Base-by-base conservation (phyloP, 768 basidiomycete species). In the Clavulina sp. region DNA sequence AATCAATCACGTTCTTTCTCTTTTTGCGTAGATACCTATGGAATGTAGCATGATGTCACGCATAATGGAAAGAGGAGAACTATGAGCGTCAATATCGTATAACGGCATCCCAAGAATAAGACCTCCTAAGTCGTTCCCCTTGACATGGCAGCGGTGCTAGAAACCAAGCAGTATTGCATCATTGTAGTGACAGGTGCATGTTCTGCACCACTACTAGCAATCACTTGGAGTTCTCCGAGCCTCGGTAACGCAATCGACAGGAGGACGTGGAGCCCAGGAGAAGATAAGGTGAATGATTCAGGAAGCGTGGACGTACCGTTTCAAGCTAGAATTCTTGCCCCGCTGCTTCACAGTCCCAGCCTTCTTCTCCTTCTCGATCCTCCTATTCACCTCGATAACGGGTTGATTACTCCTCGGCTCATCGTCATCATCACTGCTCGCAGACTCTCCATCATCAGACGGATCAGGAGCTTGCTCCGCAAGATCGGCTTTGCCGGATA, bases 1-100 rank as follows among this genome's bases (percentile, higher is more conserved):
- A 86, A 62, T 96, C 91, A 56, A 96, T 76, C 46, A 96, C 85
- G 60, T 96, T 95, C 71, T 92, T 89, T 63, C 87, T 77, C 65
- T 93, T 84, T 69, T 91, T 95, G 60, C 85, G 74, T 56, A 95
- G 64, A 63, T 78, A 84, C 43, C 74, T 76, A 48, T 40, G 49
- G 13, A 32, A n/a, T n/a, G n/a, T n/a, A n/a, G n/a, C n/a, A n/a
- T n/a, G n/a, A n/a, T n/a, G n/a, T n/a, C n/a, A n/a, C n/a, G n/a
- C n/a, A n/a, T n/a, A n/a, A 21, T 16, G 48, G 16, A 7, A 34
- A 28, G 24, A 26, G 43, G 43, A 38, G 9, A 7, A 38, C 7
- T 38, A 38, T 7, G 34, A 38, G 9, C 9, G 34, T 53, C 29
- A 38, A 23, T 31, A n/a, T 29, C 36, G 4, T 41, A 30, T 9